Evolutionary conservation across 352 stramenopile genomes (phyloP).

Genomic region (Globisporangium sylvaticum): DNA sequence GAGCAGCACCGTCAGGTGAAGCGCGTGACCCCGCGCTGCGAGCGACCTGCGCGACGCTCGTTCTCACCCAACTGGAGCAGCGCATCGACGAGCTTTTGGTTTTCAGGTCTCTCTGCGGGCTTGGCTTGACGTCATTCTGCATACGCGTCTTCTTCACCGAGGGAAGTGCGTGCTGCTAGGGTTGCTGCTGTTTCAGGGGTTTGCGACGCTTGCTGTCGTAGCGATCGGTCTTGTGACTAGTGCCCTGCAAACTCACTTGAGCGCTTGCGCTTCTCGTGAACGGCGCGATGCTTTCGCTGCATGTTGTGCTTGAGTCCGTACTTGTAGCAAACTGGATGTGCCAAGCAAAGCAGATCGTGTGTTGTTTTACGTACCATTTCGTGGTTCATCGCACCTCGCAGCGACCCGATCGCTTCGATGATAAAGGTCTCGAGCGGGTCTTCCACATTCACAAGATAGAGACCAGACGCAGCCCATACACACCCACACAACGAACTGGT

Average conservation of each 20-base stretch:
- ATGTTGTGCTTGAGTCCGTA: constrained; percentile 18
- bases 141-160: constrained; percentile 35
- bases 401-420: constrained; percentile 30
- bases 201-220: no score
- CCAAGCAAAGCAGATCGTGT: neutral
- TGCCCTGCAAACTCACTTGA: neutral
- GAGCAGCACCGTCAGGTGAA: no score
- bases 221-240: neutral
- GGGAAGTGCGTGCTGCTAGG: constrained; percentile 13
- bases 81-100: constrained; percentile 62
- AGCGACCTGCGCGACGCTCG: constrained; percentile 38
- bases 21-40: constrained; percentile 48
- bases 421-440: constrained; percentile 47
- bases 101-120: constrained; percentile 32
- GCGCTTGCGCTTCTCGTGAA: neutral
- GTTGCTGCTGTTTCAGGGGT: neutral
- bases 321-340: constrained; percentile 13
- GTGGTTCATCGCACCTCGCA: constrained; percentile 34
- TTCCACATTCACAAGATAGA: no score
- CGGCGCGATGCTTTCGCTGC: neutral
- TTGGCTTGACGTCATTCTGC: constrained; percentile 37
- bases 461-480: no score
- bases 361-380: constrained; percentile 25
- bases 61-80: constrained; percentile 54
- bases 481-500: no score